Percentiles rank a stretch among this genome's conserved stretches.
Conservation (phyloP, 495 filamentous ascomycete genomes). For the Hypoxylon subgilvum region DNA sequence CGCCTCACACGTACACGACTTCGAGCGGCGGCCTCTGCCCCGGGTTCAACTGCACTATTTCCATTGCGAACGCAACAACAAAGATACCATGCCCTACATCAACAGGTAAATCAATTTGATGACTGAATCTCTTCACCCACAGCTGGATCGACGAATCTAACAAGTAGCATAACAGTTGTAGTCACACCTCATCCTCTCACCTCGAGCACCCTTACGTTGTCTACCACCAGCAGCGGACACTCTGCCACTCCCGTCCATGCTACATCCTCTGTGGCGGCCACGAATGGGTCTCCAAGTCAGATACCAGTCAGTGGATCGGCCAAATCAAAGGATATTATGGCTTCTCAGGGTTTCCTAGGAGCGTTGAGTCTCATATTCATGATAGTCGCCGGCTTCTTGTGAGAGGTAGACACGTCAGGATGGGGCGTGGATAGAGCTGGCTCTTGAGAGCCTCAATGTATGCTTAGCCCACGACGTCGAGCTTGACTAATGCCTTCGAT, state of each 20-base stretch:
- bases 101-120: constrained; percentile 23
- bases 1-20: background rate
- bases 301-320: constrained; percentile 23
- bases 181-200: background rate
- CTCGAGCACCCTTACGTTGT: background rate
- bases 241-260: background rate
- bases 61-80: constrained; percentile 11
- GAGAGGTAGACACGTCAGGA: background rate
- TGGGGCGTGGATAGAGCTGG: constrained; percentile 10
- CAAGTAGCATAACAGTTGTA: background rate
- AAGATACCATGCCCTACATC: constrained; percentile 27
- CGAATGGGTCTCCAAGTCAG: constrained; percentile 18
- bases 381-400: constrained; percentile 11
- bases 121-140: background rate
- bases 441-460: background rate
- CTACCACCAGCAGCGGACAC: background rate
- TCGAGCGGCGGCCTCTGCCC: background rate
- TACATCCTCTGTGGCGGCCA: constrained; percentile 7
- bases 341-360: constrained; percentile 3
- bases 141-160: constrained; percentile 5
- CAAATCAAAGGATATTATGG: background rate
- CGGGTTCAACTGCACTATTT: constrained; percentile 9
- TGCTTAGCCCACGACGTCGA: background rate
- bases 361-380: background rate
- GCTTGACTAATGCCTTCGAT: background rate